A percentile compares a stretch with the other conserved stretches of the same genome.
Conservation (phyloP, 169 alveolate genomes). For the Plasmodium cynomolgi region DNA sequence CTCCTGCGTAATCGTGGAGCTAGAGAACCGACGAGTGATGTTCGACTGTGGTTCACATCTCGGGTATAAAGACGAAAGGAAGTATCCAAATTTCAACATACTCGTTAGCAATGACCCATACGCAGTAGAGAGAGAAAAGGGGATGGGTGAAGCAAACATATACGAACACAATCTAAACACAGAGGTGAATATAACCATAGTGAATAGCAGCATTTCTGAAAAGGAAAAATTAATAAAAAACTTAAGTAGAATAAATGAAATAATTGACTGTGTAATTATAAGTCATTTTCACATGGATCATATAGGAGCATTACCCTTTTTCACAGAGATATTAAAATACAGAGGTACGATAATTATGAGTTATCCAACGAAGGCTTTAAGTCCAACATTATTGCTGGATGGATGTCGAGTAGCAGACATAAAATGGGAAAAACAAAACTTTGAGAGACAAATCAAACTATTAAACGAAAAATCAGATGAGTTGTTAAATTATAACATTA, state of each 20-base stretch:
- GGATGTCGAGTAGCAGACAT: slow-evolving; percentile 92
- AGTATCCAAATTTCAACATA: slow-evolving; percentile 94
- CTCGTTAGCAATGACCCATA: slow-evolving; percentile 59
- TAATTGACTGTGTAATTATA: slow-evolving; percentile 93
- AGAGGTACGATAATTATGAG: slow-evolving; percentile 96
- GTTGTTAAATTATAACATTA: slow-evolving; percentile 56
- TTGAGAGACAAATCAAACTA: slow-evolving; percentile 79
- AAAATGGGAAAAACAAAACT: slow-evolving; percentile 77
- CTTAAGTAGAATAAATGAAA: slow-evolving; percentile 71
- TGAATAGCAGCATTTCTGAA: slow-evolving; percentile 46
- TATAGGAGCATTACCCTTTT: slow-evolving; percentile 98
- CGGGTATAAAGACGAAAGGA: slow-evolving; percentile 94
- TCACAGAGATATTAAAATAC: slow-evolving; percentile 93
- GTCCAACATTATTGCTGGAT: slow-evolving; percentile 97
- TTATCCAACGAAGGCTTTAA: slow-evolving; percentile 96
- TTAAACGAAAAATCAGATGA: slow-evolving; percentile 79
- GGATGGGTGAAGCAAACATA: neutral
- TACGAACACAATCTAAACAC: slow-evolving; percentile 27
- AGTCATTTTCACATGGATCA: slow-evolving; percentile 99
- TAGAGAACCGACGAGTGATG: slow-evolving; percentile 93
- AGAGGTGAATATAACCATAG: slow-evolving; percentile 61
- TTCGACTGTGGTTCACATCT: slow-evolving; percentile 98
- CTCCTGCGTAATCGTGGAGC: slow-evolving; percentile 94
- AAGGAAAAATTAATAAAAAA: slow-evolving; percentile 56
- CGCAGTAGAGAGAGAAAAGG: neutral